Evolutionary conservation across 2,329 filamentous ascomycete species (phyloP), one percentile per base, ranked within the genome.

Genomic region (Sclerotinia spermophila): DNA sequence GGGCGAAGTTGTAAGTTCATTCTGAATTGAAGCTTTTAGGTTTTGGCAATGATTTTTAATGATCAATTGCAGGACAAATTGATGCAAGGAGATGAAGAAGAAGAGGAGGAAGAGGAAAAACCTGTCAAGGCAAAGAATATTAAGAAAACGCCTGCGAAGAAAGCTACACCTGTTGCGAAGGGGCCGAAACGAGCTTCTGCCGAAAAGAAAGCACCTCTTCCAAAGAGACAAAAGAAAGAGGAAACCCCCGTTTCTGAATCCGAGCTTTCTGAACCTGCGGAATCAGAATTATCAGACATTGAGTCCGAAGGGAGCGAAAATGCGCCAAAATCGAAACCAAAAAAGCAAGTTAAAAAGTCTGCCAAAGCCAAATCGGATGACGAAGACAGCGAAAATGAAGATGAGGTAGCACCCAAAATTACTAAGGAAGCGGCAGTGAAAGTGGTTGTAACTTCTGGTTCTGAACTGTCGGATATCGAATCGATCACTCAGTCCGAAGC

Each of bases 1-100:
- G 67, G 79, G 81, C 27, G 81, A 82, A 62, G 83, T 85, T n/a
- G 88, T 89, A 82, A 73, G 85, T 72, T 45, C 24, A 15, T 21
- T 67, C 13, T 61, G 24, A 35, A 33, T 53, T n/a, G 3, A 35
- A 56, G 19, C 10, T 17, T 6, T 44, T 44, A 2, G 1, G 30
- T 44, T 33, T 33, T 40, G 24, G 30, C 24, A 45, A 24, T 58
- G 24, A 17, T 30, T 42, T 30, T 30, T 70, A 44, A 70, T 40
- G 4, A 24, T 51, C 30, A 38, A 35, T 19, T 19, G 33, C 60
- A 70, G 69, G 69, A 70, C 24, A 67, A 55, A 48, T 71, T 71
- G 56, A 71, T 68, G 68, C 55, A 70, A 58, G 68, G 72, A 42
- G 72, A 75, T 65, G 73, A 71, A 67, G 67, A 58, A 10, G 48